phyloP scores from a whole-genome alignment of 345 rosid genomes.

The Melastoma malabathricum region DNA sequence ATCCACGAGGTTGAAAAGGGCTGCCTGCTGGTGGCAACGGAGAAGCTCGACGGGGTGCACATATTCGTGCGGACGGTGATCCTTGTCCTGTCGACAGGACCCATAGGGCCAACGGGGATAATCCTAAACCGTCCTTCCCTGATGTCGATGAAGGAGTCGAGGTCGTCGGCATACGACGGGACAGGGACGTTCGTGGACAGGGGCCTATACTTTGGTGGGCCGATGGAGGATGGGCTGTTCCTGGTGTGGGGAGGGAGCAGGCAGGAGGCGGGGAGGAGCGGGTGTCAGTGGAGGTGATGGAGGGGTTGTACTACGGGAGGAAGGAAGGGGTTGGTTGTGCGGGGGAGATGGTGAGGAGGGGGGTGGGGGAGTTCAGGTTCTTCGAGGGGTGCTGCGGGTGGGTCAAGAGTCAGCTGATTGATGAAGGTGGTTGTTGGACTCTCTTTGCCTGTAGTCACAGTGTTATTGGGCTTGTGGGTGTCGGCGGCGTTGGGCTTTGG shows the following conservation, averaged over 20 bases:
- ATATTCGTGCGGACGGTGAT: slow-evolving; percentile 79
- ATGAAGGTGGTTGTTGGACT: slow-evolving; percentile 83
- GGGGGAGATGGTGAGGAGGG: slow-evolving; percentile 71
- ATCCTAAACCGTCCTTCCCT: slow-evolving; percentile 79
- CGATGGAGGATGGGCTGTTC: slow-evolving; percentile 65
- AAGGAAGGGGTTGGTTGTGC: slow-evolving; percentile 75
- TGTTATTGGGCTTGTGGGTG: slow-evolving; percentile 43
- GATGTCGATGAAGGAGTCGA: slow-evolving; percentile 68
- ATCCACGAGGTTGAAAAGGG: slow-evolving; percentile 76
- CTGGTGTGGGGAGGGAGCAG: slow-evolving; percentile 27
- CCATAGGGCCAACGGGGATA: slow-evolving; percentile 61
- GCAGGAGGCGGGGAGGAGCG: slow-evolving; percentile 32
- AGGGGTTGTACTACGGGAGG: slow-evolving; percentile 65
- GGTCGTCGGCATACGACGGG: slow-evolving; percentile 34
- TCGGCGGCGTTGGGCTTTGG: slow-evolving; percentile 47
- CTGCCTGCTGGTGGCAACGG: slow-evolving; percentile 72
- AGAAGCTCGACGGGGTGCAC: slow-evolving; percentile 77
- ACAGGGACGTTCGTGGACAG: slow-evolving; percentile 52
- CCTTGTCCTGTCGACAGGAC: slow-evolving; percentile 60
- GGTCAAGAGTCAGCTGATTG: slow-evolving; percentile 62
- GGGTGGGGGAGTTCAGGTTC: slow-evolving; percentile 61
- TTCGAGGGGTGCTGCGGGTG: slow-evolving; percentile 84
- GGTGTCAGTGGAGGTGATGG: slow-evolving; percentile 61
- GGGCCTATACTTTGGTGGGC: slow-evolving; percentile 82
- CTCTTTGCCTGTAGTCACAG: slow-evolving; percentile 70